phyloP scores from a whole-genome alignment of 257 asterid species.

The Solanum chiquidenum region DNA sequence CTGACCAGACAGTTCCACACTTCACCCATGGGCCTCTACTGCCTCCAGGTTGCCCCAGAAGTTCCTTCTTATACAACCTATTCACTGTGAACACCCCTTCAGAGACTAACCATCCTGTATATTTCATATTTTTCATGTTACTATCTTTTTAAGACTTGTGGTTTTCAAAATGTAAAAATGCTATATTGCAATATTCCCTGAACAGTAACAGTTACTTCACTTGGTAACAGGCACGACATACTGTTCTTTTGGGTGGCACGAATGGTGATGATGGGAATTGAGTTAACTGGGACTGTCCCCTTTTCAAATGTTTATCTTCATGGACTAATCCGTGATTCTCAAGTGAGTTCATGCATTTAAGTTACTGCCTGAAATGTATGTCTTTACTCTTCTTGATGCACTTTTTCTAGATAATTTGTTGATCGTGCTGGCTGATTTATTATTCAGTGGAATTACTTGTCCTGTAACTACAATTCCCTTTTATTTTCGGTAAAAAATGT shows the following conservation, averaged over 20 bases:
- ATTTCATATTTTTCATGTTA: not conserved
- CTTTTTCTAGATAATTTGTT: not conserved
- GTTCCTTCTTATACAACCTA: not conserved
- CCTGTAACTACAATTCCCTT: not conserved
- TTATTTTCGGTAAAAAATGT: not conserved
- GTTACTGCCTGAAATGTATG: slow-evolving; percentile 3
- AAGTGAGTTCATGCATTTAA: slow-evolving; percentile 42
- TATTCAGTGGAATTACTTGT: not conserved
- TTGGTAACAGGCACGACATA: slow-evolving; percentile 84
- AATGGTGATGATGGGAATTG: slow-evolving; percentile 99
- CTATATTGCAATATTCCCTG: not conserved
- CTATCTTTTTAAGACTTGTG: not conserved
- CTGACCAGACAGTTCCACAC: not conserved
- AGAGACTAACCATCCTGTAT: not conserved
- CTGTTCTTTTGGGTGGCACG: slow-evolving; percentile 99
- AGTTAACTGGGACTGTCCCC: slow-evolving; percentile 84
- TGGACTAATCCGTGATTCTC: slow-evolving; percentile 95
- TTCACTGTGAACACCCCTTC: not conserved
- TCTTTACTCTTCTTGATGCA: not conserved
- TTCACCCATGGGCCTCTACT: not conserved
- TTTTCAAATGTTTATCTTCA: slow-evolving; percentile 82
- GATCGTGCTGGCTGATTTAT: not conserved
- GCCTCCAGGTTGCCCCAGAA: not conserved
- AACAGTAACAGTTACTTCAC: not conserved
- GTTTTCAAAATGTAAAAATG: not conserved